Evolutionary conservation across 768 basidiomycete genomes (phyloP).

Genomic region (Suillus cothurnatus): DNA sequence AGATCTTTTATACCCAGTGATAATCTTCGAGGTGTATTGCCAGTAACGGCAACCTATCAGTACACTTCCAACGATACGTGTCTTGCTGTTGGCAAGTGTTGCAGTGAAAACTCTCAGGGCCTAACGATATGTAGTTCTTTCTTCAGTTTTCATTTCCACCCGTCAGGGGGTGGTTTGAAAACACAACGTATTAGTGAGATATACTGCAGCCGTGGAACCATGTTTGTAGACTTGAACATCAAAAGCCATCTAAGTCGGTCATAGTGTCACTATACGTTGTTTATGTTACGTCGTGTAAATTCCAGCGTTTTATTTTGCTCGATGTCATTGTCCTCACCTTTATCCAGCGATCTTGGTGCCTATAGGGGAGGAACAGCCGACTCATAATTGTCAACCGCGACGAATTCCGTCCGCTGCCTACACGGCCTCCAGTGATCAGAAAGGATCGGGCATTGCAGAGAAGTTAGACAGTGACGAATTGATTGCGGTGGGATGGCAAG

Average conservation of each 20-base stretch:
- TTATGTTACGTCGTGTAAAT: slow-evolving; percentile 34
- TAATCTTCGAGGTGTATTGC: too few relatives aligned
- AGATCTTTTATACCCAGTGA: too few relatives aligned
- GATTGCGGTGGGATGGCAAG: background rate
- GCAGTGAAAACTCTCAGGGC: too few relatives aligned
- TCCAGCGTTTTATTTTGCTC: background rate
- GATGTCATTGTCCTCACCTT: background rate
- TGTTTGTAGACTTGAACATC: background rate
- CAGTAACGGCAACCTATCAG: too few relatives aligned
- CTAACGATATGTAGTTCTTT: background rate
- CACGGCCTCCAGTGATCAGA: background rate
- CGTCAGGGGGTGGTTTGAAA: background rate
- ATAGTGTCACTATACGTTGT: background rate
- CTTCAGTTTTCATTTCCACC: background rate
- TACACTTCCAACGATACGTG: too few relatives aligned
- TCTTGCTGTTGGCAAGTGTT: too few relatives aligned
- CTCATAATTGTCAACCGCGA: slow-evolving; percentile 55
- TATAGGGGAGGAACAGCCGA: slow-evolving; percentile 46
- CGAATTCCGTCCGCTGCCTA: slow-evolving; percentile 32
- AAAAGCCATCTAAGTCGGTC: background rate
- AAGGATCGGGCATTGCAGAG: slow-evolving; percentile 1
- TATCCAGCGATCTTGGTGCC: slow-evolving; percentile 51
- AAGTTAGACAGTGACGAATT: background rate
- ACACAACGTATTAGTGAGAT: background rate
- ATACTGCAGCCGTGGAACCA: background rate